These are phyloP conservation scores for Ustilago shanxiensis DNA, from an alignment of 1,284 basidiomycete genomes.

Conservation along the genomic window DNA sequence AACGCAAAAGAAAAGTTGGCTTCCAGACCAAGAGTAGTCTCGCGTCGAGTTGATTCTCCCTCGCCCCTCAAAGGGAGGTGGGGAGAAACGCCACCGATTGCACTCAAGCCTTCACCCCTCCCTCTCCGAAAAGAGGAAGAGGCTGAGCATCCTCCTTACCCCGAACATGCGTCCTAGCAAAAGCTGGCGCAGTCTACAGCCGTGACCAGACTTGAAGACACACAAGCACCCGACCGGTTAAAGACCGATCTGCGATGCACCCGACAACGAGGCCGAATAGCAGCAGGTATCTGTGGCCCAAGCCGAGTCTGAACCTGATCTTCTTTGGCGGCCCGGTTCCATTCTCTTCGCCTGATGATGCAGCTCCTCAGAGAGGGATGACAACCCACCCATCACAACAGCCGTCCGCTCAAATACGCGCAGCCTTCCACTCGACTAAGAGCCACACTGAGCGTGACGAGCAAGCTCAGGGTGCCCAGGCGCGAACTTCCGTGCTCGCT, in stretches of 20 bases:
- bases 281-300: neutral
- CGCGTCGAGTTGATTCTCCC: slow-evolving; percentile 65
- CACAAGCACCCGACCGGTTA: neutral
- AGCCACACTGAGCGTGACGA: slow-evolving; percentile 19
- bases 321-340: slow-evolving; percentile 56
- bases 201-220: slow-evolving; percentile 9
- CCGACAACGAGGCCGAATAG: no score
- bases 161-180: slow-evolving; percentile 48
- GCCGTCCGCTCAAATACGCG: slow-evolving; percentile 10
- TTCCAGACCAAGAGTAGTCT: slow-evolving; percentile 68
- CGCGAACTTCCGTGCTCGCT: slow-evolving; percentile 17
- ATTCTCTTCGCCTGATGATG: slow-evolving; percentile 43
- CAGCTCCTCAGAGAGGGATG: slow-evolving; percentile 26
- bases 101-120: slow-evolving; percentile 63
- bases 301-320: slow-evolving; percentile 33
- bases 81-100: slow-evolving; percentile 67
- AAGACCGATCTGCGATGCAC: neutral
- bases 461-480: slow-evolving; percentile 31
- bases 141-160: slow-evolving; percentile 56
- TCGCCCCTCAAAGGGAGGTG: neutral
- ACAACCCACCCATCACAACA: slow-evolving; percentile 6
- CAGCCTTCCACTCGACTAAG: slow-evolving; percentile 7
- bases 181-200: slow-evolving; percentile 40
- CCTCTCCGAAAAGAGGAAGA: slow-evolving; percentile 4
- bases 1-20: slow-evolving; percentile 14